Evolutionary conservation across 2,329 filamentous ascomycete genomes (phyloP).

Genomic region (Pseudonectria buxi): DNA sequence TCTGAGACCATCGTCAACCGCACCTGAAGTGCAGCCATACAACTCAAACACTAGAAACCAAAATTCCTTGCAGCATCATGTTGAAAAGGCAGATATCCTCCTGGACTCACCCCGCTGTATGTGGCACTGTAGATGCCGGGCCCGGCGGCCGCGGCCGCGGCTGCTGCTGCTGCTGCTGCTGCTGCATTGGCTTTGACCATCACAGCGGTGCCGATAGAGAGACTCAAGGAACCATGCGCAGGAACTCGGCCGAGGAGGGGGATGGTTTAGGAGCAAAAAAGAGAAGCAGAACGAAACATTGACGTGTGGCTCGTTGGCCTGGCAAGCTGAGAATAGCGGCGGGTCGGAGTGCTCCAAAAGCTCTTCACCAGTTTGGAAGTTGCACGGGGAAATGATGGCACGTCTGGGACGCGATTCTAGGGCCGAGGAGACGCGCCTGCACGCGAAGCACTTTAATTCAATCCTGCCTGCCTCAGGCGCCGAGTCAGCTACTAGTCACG

Average conservation of each 20-base stretch:
- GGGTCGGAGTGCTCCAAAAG: conserved; percentile 10
- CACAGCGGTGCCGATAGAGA: conserved; percentile 19
- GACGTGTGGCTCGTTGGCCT: background rate
- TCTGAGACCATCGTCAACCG: too few relatives aligned
- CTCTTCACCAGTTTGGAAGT: conserved; percentile 18
- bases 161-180: conserved; percentile 19
- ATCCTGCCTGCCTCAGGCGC: conserved; percentile 28
- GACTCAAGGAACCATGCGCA: conserved; percentile 15
- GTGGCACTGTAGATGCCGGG: conserved; percentile 60
- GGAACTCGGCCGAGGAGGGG: conserved; percentile 2
- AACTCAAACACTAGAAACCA: background rate
- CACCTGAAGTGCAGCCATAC: background rate
- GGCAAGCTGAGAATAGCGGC: conserved; percentile 4
- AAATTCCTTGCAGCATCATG: background rate
- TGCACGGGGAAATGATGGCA: conserved; percentile 25
- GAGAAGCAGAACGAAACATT: background rate
- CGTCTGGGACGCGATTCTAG: conserved; percentile 30
- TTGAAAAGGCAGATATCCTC: background rate
- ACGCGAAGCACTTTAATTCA: conserved; percentile 33
- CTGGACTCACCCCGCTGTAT: conserved; percentile 56
- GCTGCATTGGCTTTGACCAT: conserved; percentile 42
- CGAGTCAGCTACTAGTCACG: conserved; percentile 18
- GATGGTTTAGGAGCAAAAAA: too few relatives aligned
- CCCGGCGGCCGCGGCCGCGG: conserved; percentile 21
- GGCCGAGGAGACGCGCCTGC: conserved; percentile 28